phyloP scores from a whole-genome alignment of 78 protist species.

The Protostelium mycophagum region DNA sequence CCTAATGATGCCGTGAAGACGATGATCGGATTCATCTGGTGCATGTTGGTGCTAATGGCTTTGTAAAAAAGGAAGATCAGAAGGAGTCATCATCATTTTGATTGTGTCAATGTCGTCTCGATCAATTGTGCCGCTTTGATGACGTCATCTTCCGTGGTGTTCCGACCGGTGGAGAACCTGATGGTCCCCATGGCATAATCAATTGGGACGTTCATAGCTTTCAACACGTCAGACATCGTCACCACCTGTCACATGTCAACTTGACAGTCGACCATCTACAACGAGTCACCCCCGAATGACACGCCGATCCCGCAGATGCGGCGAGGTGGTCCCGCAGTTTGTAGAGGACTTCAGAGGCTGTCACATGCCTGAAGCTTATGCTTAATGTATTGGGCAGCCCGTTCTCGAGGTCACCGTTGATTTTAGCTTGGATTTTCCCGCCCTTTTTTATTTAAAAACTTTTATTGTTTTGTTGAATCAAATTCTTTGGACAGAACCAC shows the following conservation, averaged over 20 bases:
- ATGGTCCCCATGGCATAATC: background rate
- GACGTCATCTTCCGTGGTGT: background rate
- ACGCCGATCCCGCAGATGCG: background rate
- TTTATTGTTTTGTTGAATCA: too few relatives aligned
- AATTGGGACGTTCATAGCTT: background rate
- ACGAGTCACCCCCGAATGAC: background rate
- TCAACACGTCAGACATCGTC: background rate
- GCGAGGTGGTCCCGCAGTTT: background rate
- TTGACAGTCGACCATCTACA: background rate
- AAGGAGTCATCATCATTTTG: too few relatives aligned
- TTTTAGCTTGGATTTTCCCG: background rate
- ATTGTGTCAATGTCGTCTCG: background rate
- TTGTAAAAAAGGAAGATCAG: too few relatives aligned
- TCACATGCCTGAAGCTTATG: background rate
- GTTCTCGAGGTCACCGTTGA: background rate
- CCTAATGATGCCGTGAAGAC: too few relatives aligned
- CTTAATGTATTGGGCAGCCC: background rate
- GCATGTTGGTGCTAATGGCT: too few relatives aligned
- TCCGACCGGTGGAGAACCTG: background rate
- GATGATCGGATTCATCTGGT: too few relatives aligned
- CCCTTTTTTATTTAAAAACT: too few relatives aligned
- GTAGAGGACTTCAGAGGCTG: background rate
- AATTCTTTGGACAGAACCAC: too few relatives aligned
- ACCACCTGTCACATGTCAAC: background rate
- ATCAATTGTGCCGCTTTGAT: background rate